These are phyloP conservation scores for Nicotiana noctiflora DNA, from an alignment of 257 asterid genomes.

Conservation along the genomic window DNA sequence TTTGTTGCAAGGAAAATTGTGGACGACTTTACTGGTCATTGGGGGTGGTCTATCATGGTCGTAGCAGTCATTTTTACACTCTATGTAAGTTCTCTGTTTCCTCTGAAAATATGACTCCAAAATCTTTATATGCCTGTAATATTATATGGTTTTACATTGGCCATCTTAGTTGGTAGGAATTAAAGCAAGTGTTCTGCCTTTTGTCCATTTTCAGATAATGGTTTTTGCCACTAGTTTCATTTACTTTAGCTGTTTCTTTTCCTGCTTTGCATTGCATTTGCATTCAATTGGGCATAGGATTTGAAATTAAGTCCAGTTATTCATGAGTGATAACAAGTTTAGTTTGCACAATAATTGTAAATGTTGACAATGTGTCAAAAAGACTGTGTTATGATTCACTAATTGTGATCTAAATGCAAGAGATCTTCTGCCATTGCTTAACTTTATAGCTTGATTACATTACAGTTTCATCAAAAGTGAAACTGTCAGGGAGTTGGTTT, in stretches of 20 bases:
- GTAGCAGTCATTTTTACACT: conserved; percentile 45
- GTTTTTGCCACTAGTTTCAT: background rate
- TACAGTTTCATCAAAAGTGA: background rate
- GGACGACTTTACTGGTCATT: conserved; percentile 58
- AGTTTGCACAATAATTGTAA: background rate
- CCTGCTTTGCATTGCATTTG: background rate
- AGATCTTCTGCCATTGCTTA: background rate
- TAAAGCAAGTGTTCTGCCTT: background rate
- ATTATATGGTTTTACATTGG: background rate
- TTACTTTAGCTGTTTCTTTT: background rate
- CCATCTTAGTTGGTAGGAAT: background rate
- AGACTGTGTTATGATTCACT: background rate
- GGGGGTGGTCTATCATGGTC: conserved; percentile 59
- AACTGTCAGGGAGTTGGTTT: background rate
- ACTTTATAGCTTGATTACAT: background rate
- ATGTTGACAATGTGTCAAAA: background rate
- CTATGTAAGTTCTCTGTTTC: conserved; percentile 45
- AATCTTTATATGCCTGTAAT: background rate
- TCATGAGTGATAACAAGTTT: background rate
- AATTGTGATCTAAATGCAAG: background rate
- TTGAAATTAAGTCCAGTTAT: background rate
- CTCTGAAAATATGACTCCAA: background rate
- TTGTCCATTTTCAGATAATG: background rate
- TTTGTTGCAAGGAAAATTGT: conserved; percentile 57
- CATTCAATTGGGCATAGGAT: background rate